Evolutionary conservation across 805 yeast genomes (phyloP).

Genomic region (Lachancea kluyveri): DNA sequence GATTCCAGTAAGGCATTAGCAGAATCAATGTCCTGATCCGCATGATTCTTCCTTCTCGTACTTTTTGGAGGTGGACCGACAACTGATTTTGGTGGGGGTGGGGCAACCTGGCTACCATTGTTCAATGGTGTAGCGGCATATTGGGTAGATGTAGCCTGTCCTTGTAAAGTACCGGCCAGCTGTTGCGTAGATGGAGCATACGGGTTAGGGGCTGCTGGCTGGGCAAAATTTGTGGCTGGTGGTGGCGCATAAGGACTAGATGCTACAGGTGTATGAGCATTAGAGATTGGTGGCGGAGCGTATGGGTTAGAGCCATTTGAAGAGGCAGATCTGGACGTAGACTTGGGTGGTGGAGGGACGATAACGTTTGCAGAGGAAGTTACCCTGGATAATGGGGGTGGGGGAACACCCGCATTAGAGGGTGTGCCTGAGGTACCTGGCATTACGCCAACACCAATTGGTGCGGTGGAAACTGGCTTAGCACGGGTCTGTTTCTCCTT

Average conservation of each 20-base stretch:
- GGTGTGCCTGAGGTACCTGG: conserved; percentile 8
- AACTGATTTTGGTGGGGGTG: conserved; percentile 23
- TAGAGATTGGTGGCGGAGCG: conserved; percentile 29
- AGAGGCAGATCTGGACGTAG: conserved; percentile 14
- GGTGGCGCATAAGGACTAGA: no score
- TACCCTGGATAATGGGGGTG: conserved; percentile 27
- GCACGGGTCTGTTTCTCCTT: conserved; percentile 30
- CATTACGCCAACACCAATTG: conserved; percentile 14
- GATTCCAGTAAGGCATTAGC: conserved; percentile 20
- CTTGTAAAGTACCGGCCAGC: conserved; percentile 17
- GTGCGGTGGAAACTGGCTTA: conserved; percentile 34
- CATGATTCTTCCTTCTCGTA: conserved; percentile 19
- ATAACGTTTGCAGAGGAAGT: conserved; percentile 17
- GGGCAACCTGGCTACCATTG: conserved; percentile 8
- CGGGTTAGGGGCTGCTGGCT: conserved; percentile 23
- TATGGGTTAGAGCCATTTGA: conserved; percentile 34
- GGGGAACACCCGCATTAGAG: conserved; percentile 12
- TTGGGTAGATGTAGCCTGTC: conserved; percentile 29
- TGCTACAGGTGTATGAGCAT: conserved; percentile 4
- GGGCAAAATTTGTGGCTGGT: neutral
- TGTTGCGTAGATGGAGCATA: conserved; percentile 31
- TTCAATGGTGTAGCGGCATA: conserved; percentile 32
- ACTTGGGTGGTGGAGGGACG: conserved; percentile 21
- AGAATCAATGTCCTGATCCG: conserved; percentile 14
- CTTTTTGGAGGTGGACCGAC: conserved; percentile 32